Conservation (phyloP, 306 rosid genomes). For the Lupinus albus region DNA sequence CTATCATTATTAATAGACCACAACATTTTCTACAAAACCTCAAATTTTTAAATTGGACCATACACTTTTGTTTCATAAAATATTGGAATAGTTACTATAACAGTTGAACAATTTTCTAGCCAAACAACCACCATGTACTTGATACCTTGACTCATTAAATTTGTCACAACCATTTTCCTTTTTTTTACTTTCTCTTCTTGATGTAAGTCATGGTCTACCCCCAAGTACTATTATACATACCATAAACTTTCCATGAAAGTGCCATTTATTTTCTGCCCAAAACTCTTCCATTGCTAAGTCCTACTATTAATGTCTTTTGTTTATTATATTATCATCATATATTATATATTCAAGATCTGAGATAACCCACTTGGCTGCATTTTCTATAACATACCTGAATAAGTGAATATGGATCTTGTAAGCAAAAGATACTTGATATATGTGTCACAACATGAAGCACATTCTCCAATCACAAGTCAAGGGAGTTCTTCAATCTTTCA, state of each 20-base stretch:
- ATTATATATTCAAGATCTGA: conserved; percentile 52
- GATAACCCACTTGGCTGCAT: conserved; percentile 38
- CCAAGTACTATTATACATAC: not conserved
- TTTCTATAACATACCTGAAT: conserved; percentile 23
- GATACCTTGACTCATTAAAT: not conserved
- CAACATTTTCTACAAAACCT: no score
- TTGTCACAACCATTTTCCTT: not conserved
- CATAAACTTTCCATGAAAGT: conserved; percentile 19
- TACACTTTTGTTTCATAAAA: no score
- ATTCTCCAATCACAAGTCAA: conserved; percentile 58
- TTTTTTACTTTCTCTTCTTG: not conserved
- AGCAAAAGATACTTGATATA: conserved; percentile 55
- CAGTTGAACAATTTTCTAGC: no score
- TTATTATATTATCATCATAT: not conserved
- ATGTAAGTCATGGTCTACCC: conserved; percentile 10
- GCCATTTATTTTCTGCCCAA: not conserved
- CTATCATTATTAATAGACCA: no score
- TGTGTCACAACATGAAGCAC: conserved; percentile 41
- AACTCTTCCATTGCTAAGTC: conserved; percentile 15
- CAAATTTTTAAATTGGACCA: no score
- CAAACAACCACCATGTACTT: conserved; percentile 21
- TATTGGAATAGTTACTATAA: no score
- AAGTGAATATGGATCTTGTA: conserved; percentile 68
- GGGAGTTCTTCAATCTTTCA: conserved; percentile 49
- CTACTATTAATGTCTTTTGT: conserved; percentile 30